Evolutionary conservation across 306 rosid genomes (phyloP).

Genomic region (Amphicarpaea edgeworthii): DNA sequence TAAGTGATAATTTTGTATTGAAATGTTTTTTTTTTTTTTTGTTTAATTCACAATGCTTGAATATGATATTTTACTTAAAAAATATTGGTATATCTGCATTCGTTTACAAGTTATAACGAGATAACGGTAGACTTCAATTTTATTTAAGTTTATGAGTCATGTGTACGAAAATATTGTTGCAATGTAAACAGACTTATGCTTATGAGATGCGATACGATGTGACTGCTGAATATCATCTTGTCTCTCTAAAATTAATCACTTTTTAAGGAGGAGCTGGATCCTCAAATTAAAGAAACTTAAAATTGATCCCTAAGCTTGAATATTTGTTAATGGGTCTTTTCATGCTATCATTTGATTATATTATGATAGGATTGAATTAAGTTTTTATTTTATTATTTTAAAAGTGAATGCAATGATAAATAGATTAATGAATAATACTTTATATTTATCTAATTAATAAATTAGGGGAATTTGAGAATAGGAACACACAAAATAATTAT

Average conservation of each 20-base stretch:
- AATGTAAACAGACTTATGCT: neutral
- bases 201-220: neutral
- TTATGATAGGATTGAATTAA: neutral
- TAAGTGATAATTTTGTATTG: no score
- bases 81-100: no score
- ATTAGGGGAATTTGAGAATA: no score
- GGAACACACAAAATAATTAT: no score
- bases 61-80: no score
- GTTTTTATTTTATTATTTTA: neutral
- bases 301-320: neutral
- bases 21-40: no score
- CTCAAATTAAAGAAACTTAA: no score
- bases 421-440: neutral
- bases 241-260: neutral
- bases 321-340: neutral
- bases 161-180: neutral
- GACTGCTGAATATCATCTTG: neutral
- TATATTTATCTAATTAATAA: no score
- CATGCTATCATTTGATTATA: neutral
- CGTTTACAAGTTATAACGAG: no score
- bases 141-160: no score
- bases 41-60: no score
- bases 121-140: no score
- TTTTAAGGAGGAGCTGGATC: neutral
- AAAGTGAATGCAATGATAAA: neutral